These are phyloP conservation scores for Panicum miliaceum DNA, from an alignment of 176 grass and related monocot genomes.

Conservation along the genomic window DNA sequence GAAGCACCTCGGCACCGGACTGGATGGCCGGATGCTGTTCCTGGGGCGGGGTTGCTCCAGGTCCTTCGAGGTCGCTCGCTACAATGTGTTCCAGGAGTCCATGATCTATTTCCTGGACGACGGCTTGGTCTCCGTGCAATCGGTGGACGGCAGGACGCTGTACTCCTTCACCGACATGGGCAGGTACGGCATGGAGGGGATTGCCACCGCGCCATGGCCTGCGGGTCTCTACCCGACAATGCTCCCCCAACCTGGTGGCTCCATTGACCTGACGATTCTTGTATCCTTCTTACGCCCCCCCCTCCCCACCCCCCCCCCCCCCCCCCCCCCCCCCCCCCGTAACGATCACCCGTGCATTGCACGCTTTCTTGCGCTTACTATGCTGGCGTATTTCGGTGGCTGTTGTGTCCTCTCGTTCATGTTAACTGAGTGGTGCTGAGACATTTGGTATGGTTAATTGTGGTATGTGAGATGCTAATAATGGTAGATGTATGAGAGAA, in stretches of 20 bases:
- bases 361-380: too few relatives aligned
- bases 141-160: not conserved
- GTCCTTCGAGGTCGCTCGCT: constrained; percentile 35
- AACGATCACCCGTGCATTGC: too few relatives aligned
- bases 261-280: constrained; percentile 44
- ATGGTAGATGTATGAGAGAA: not conserved
- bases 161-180: constrained; percentile 53
- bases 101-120: constrained; percentile 51
- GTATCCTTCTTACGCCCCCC: too few relatives aligned
- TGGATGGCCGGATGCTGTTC: constrained; percentile 55
- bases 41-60: constrained; percentile 49
- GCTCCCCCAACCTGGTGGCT: constrained; percentile 56
- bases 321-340: too few relatives aligned
- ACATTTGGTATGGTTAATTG: too few relatives aligned
- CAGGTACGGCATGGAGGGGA: constrained; percentile 31
- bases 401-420: too few relatives aligned
- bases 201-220: constrained; percentile 28
- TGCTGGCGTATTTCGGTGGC: too few relatives aligned
- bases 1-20: not conserved
- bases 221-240: not conserved
- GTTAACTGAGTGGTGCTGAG: too few relatives aligned
- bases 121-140: constrained; percentile 1
- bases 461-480: too few relatives aligned
- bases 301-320: too few relatives aligned
- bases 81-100: constrained; percentile 31